phyloP scores from a whole-genome alignment of 192 early-diverging fungal genomes.

The Entomortierella lignicola region DNA sequence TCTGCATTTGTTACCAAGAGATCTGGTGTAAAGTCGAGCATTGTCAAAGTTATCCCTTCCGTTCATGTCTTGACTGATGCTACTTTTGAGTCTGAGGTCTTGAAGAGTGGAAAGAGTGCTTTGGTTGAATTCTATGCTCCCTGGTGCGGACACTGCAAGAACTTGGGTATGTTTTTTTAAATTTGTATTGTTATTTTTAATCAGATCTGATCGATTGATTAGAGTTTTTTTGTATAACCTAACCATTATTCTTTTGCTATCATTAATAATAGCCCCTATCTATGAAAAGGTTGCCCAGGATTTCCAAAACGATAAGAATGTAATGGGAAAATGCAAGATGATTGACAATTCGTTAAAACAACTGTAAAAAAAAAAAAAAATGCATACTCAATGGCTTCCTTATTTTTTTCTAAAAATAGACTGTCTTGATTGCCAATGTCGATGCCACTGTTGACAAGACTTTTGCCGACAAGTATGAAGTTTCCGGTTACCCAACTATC shows the following conservation, averaged over 20 bases:
- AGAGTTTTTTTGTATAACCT: neutral
- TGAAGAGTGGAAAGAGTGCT: slow-evolving; percentile 77
- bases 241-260: neutral
- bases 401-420: slow-evolving; percentile 20
- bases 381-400: too few relatives aligned
- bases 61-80: slow-evolving; percentile 77
- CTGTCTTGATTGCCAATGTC: slow-evolving; percentile 87
- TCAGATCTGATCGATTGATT: too few relatives aligned
- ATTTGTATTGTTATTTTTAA: too few relatives aligned
- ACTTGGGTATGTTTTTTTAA: slow-evolving; percentile 54
- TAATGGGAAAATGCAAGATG: too few relatives aligned
- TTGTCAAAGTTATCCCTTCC: slow-evolving; percentile 76
- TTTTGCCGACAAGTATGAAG: slow-evolving; percentile 75
- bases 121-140: slow-evolving; percentile 97
- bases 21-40: slow-evolving; percentile 75
- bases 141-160: slow-evolving; percentile 91
- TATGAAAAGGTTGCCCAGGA: slow-evolving; percentile 92
- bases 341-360: too few relatives aligned
- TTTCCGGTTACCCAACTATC: slow-evolving; percentile 93
- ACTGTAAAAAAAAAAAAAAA: neutral
- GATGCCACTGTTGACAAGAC: slow-evolving; percentile 83
- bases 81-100: slow-evolving; percentile 82
- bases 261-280: slow-evolving; percentile 73
- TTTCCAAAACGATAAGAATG: slow-evolving; percentile 85
- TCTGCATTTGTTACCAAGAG: slow-evolving; percentile 83